Conservation (phyloP, 306 rosid species). For the Dryas drummondii region DNA sequence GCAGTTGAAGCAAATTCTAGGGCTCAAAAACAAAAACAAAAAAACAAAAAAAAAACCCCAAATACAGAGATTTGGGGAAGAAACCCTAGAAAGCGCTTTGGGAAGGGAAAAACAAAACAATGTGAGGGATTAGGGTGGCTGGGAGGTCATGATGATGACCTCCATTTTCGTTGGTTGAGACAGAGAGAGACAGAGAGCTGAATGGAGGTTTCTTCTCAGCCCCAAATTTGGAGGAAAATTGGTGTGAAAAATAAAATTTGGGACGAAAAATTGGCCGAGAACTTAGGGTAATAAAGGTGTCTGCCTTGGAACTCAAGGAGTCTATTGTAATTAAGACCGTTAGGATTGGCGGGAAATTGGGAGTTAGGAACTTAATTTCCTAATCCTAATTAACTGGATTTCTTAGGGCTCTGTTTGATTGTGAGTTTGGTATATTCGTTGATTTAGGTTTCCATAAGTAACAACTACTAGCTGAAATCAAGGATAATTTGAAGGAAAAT, state of each 20-base stretch:
- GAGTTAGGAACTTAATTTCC: too few species aligned
- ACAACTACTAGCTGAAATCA: too few species aligned
- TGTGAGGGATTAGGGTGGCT: slow-evolving; percentile 21
- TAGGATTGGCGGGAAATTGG: slow-evolving; percentile 19
- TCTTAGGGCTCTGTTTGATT: background rate
- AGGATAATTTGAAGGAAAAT: too few species aligned
- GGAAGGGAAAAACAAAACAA: background rate
- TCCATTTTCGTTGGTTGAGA: slow-evolving; percentile 37
- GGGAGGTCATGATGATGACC: slow-evolving; percentile 31
- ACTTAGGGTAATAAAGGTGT: slow-evolving; percentile 25
- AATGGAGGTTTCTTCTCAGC: slow-evolving; percentile 31
- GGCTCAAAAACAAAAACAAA: slow-evolving; percentile 37
- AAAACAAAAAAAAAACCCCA: background rate
- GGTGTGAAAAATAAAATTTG: background rate
- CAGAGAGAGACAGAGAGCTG: slow-evolving; percentile 21
- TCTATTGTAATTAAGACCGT: slow-evolving; percentile 10
- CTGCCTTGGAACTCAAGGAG: background rate
- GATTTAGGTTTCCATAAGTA: too few species aligned
- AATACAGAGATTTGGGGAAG: slow-evolving; percentile 24
- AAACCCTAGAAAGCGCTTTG: slow-evolving; percentile 50
- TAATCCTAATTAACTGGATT: background rate
- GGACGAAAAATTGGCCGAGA: slow-evolving; percentile 32
- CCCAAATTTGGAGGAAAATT: slow-evolving; percentile 40
- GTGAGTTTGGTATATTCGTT: background rate
- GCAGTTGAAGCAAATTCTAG: slow-evolving; percentile 42